These are phyloP conservation scores for Xylariaceae sp. DNA, from an alignment of 2,329 filamentous ascomycete genomes.

Conservation along the genomic window DNA sequence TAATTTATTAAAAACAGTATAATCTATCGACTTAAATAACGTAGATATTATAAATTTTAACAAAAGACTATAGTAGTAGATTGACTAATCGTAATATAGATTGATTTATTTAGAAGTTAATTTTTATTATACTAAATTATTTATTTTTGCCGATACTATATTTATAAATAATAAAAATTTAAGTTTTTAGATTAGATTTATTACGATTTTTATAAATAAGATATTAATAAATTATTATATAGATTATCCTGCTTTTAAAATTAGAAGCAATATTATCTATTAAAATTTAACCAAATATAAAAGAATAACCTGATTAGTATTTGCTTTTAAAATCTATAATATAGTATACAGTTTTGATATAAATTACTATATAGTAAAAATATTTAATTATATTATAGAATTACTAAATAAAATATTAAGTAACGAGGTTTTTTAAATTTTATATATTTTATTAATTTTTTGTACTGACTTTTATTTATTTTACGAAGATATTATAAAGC, in stretches of 20 bases:
- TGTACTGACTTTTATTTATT: constrained; percentile 1
- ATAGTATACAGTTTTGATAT: not conserved
- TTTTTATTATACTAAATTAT: not conserved
- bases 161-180: not conserved
- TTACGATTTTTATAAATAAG: not conserved
- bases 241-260: constrained; percentile 1
- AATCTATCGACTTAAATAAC: not conserved
- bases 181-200: not conserved
- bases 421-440: not conserved
- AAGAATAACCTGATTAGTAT: not conserved
- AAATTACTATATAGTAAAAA: not conserved
- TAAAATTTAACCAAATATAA: constrained; percentile 3
- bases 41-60: not conserved
- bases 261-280: constrained; percentile 2
- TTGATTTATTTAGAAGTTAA: not conserved
- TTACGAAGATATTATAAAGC: not conserved
- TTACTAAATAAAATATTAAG: not conserved
- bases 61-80: not conserved
- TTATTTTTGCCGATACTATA: not conserved
- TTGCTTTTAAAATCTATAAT: constrained; percentile 1
- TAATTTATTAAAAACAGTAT: constrained; percentile 1
- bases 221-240: not conserved
- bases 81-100: not conserved
- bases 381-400: constrained; percentile 1
- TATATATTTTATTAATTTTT: not conserved